These are phyloP conservation scores for Coriaria nepalensis DNA, from an alignment of 306 rosid genomes.

Conservation along the genomic window DNA sequence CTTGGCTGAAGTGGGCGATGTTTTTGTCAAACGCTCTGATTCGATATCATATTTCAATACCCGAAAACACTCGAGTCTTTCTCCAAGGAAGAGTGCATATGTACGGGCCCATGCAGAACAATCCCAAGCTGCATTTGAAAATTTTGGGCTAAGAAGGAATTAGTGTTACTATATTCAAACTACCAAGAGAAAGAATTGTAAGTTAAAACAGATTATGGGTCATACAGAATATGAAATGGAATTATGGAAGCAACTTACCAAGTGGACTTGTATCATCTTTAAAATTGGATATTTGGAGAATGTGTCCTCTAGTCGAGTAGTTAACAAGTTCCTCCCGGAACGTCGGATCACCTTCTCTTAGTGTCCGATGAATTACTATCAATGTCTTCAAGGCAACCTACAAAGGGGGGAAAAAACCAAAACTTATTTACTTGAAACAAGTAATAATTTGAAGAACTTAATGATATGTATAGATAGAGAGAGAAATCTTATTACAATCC, in stretches of 20 bases:
- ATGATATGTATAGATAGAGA: not conserved
- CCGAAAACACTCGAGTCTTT: conserved; percentile 68
- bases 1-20: conserved; percentile 33
- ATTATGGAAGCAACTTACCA: conserved; percentile 27
- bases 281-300: conserved; percentile 80
- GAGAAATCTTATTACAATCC: conserved; percentile 46
- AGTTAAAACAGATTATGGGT: not conserved
- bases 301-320: conserved; percentile 44
- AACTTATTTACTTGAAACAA: not conserved
- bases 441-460: not conserved
- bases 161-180: not conserved
- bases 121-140: conserved; percentile 75
- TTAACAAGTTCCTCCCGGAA: conserved; percentile 66
- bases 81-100: conserved; percentile 75
- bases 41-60: conserved; percentile 71
- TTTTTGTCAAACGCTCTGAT: conserved; percentile 49
- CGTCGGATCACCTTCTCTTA: conserved; percentile 89
- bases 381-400: conserved; percentile 95
- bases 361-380: conserved; percentile 80
- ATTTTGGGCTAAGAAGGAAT: conserved; percentile 17
- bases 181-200: too few species aligned
- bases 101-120: conserved; percentile 90
- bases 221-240: conserved; percentile 1
- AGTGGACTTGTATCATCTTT: conserved; percentile 81
- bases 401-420: not conserved